Percentiles rank a stretch among this genome's conserved stretches.
These are phyloP conservation scores for Kodamaea fukazawae DNA, from an alignment of 805 yeast genomes.

Conservation along the genomic window DNA sequence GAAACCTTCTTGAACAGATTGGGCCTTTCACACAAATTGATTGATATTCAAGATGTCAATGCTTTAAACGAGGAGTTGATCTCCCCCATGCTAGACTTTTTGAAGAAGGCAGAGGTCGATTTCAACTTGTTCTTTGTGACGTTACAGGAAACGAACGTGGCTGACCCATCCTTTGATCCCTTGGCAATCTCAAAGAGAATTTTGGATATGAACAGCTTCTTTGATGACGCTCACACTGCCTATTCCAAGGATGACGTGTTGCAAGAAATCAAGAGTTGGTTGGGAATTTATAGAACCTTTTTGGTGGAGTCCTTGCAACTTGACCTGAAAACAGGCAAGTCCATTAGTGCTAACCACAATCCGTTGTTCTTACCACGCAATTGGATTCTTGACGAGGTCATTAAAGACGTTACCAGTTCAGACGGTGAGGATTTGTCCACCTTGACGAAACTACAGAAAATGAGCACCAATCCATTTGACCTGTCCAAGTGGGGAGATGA, in stretches of 20 bases:
- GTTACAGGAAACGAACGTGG: conserved; percentile 47
- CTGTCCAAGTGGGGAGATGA: conserved; percentile 64
- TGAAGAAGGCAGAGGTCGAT: conserved; percentile 64
- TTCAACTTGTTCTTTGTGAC: conserved; percentile 74
- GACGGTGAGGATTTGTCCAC: conserved; percentile 46
- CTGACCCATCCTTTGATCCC: conserved; percentile 9
- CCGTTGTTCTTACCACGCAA: conserved; percentile 82
- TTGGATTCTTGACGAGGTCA: conserved; percentile 85
- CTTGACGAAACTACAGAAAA: conserved; percentile 59
- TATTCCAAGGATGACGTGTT: conserved; percentile 38
- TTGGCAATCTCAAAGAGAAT: conserved; percentile 18
- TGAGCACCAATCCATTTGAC: conserved; percentile 78
- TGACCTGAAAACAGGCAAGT: conserved; percentile 20
- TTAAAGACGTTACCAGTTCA: conserved; percentile 52
- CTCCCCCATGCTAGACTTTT: conserved; percentile 58
- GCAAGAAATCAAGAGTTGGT: conserved; percentile 49
- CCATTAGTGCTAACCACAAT: conserved; percentile 49
- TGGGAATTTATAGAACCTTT: conserved; percentile 46
- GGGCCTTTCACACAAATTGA: conserved; percentile 52
- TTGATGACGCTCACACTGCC: conserved; percentile 18
- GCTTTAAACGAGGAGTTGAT: conserved; percentile 46
- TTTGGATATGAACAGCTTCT: conserved; percentile 17
- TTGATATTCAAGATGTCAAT: conserved; percentile 30
- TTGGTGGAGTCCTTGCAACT: conserved; percentile 36
- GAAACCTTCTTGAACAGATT: conserved; percentile 60